Conservation (phyloP, 2,329 filamentous ascomycete species). For the Aspergillus felis region DNA sequence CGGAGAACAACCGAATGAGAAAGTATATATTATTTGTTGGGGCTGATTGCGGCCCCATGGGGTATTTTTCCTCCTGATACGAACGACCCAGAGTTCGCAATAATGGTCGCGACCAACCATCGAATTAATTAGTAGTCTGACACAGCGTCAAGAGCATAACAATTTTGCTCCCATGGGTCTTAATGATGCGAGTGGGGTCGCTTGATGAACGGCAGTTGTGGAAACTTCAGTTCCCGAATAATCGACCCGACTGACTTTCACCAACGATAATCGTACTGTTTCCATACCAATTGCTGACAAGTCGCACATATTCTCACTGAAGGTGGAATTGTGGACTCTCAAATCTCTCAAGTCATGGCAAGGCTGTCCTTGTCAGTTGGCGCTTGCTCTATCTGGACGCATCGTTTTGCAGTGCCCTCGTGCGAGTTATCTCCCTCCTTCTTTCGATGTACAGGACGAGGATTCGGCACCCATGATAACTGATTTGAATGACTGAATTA, state of each 20-base stretch:
- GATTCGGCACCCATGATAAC: background rate
- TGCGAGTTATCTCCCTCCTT: background rate
- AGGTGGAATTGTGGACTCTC: no score
- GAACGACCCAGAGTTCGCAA: background rate
- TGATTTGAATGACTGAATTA: no score
- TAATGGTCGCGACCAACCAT: no score
- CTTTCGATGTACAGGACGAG: background rate
- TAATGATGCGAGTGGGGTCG: background rate
- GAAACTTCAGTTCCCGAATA: background rate
- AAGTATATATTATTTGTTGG: background rate
- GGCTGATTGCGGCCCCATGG: background rate
- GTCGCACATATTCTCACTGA: no score
- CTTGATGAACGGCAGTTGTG: background rate
- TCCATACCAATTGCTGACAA: no score
- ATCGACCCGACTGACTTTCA: background rate
- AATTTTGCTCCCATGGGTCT: background rate
- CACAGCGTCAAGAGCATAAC: background rate
- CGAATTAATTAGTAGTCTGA: no score
- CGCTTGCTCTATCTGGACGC: no score
- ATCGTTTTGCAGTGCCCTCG: background rate
- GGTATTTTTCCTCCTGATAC: background rate
- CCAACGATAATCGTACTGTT: no score
- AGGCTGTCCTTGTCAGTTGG: no score
- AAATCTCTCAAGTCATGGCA: no score
- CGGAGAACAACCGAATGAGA: background rate